phyloP scores from a whole-genome alignment of 352 stramenopile species.

The Pythium diclinum region DNA sequence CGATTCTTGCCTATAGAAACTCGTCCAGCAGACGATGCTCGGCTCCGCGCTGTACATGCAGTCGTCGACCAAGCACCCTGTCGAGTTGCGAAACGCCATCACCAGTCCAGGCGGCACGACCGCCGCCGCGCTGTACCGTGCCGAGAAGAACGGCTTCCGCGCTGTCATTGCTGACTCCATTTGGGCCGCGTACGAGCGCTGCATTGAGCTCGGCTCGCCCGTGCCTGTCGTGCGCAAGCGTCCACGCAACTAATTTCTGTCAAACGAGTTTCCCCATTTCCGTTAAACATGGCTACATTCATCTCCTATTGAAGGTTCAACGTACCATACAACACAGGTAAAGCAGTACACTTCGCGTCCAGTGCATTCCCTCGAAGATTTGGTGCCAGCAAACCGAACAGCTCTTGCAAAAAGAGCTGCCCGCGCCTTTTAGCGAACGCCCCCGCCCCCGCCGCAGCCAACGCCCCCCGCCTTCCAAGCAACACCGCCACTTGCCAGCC shows the following conservation, averaged over 20 bases:
- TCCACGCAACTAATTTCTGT: slow-evolving; percentile 32
- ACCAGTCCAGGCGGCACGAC: slow-evolving; percentile 94
- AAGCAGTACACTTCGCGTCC: not conserved
- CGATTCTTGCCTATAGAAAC: slow-evolving; percentile 48
- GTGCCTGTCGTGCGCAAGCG: slow-evolving; percentile 65
- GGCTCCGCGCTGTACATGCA: slow-evolving; percentile 93
- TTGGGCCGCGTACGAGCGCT: slow-evolving; percentile 94
- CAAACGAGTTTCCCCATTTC: slow-evolving; percentile 1
- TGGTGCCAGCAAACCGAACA: not conserved
- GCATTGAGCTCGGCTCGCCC: slow-evolving; percentile 90
- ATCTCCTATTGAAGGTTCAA: not conserved
- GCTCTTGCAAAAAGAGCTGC: not conserved
- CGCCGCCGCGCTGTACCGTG: slow-evolving; percentile 91
- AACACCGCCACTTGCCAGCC: not conserved
- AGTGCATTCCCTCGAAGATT: slow-evolving; percentile 4
- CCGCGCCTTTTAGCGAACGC: not conserved
- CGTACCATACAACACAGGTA: not conserved
- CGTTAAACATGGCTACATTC: not conserved
- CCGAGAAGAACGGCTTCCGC: slow-evolving; percentile 95
- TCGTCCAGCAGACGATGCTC: slow-evolving; percentile 94
- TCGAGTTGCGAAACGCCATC: slow-evolving; percentile 93
- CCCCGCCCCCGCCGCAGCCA: not conserved
- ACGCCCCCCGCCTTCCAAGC: not conserved
- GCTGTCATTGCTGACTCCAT: slow-evolving; percentile 93
- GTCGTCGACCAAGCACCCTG: slow-evolving; percentile 87